Conservation (phyloP, 2,329 filamentous ascomycete genomes). For the Epichloe uncinata region DNA sequence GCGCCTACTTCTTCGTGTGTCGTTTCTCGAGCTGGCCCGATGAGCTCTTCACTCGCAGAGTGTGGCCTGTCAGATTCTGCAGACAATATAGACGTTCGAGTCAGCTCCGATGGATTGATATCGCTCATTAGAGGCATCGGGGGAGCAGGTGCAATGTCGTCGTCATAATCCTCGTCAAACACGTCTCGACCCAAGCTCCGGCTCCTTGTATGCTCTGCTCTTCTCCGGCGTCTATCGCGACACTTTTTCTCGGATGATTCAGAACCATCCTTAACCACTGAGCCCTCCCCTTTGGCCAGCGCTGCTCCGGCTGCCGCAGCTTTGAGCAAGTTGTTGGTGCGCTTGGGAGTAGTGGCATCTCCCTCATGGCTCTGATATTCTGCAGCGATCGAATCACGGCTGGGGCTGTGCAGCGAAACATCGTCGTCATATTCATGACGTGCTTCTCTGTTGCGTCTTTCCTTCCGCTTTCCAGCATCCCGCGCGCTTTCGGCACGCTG, state of each 20-base stretch:
- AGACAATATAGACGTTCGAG: slow-evolving; percentile 74
- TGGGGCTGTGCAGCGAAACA: slow-evolving; percentile 32
- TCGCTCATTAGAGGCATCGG: slow-evolving; percentile 85
- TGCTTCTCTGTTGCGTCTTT: slow-evolving; percentile 38
- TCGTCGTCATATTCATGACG: slow-evolving; percentile 42
- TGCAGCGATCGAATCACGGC: slow-evolving; percentile 33
- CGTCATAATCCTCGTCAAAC: slow-evolving; percentile 37
- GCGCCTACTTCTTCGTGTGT: slow-evolving; percentile 45
- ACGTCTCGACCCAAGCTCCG: slow-evolving; percentile 31
- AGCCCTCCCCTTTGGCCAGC: slow-evolving; percentile 19
- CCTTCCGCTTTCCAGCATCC: slow-evolving; percentile 34
- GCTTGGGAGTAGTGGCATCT: slow-evolving; percentile 31
- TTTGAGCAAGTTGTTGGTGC: slow-evolving; percentile 30
- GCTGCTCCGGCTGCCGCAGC: slow-evolving; percentile 29
- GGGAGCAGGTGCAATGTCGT: slow-evolving; percentile 40
- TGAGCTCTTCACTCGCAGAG: slow-evolving; percentile 50
- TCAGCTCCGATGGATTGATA: slow-evolving; percentile 74
- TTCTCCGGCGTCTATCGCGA: slow-evolving; percentile 35
- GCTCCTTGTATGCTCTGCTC: slow-evolving; percentile 34
- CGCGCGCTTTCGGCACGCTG: slow-evolving; percentile 37
- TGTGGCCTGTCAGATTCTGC: slow-evolving; percentile 62
- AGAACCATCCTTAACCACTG: slow-evolving; percentile 25
- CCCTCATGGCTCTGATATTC: slow-evolving; percentile 19
- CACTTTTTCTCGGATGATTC: slow-evolving; percentile 38
- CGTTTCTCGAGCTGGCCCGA: slow-evolving; percentile 35